phyloP scores from a whole-genome alignment of 1,139 yeast species.

The Nakaseomyces glabratus region DNA sequence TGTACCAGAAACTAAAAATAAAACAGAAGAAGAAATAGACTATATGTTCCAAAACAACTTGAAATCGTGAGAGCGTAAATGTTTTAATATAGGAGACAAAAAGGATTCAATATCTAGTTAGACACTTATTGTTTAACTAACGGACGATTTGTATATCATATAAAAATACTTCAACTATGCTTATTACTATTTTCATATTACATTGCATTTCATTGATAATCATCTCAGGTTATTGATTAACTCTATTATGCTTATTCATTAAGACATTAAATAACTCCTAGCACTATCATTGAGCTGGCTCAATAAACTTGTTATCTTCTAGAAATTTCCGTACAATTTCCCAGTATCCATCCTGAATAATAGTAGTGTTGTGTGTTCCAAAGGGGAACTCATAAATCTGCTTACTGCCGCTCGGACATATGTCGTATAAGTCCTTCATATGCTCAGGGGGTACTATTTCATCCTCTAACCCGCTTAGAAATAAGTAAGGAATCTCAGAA shows the following conservation, averaged over 20 bases:
- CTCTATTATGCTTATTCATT: not conserved
- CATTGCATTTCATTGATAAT: no score
- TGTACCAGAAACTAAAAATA: slow-evolving; percentile 68
- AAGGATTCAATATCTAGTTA: no score
- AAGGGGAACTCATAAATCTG: slow-evolving; percentile 44
- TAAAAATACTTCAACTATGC: no score
- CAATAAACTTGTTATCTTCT: slow-evolving; percentile 21
- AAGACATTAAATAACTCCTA: not conserved
- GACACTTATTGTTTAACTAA: no score
- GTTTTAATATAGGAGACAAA: no score
- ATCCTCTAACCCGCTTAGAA: slow-evolving; percentile 68
- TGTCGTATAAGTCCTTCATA: slow-evolving; percentile 53
- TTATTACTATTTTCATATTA: no score
- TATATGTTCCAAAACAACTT: slow-evolving; percentile 3
- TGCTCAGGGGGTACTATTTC: slow-evolving; percentile 89
- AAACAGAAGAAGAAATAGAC: slow-evolving; percentile 58
- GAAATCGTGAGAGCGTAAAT: not conserved
- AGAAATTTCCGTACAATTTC: slow-evolving; percentile 51
- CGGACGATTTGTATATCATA: no score
- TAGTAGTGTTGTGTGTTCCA: slow-evolving; percentile 75
- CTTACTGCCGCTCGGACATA: slow-evolving; percentile 41
- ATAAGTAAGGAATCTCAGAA: slow-evolving; percentile 51
- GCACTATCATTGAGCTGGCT: not conserved
- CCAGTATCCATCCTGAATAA: slow-evolving; percentile 69
- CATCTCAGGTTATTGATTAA: no score